Evolutionary conservation across 441 rosid genomes (phyloP), one percentile per base, ranked within the genome.

Genomic region (Dalechampia spathulata): DNA sequence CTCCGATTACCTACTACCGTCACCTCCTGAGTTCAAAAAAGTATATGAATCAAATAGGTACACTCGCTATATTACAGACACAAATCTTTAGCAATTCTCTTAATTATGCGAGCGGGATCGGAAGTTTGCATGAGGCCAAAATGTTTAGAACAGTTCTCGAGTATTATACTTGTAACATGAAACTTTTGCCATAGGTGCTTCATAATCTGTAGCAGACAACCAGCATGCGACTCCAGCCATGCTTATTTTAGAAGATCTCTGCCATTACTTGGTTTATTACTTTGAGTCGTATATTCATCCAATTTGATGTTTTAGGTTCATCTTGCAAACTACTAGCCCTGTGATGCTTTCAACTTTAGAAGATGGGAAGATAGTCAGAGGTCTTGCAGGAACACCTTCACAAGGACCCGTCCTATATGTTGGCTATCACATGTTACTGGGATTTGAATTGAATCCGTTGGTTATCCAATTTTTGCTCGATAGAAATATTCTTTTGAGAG

Each of bases 381-480:
- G 97, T 48, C 86, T 92, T 44, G 82, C 77, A 14, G 96, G 98
- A 49, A 56, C 88, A 68, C 96, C 93, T 39, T 70, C 76, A 1
- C 81, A 91, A 52, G 98, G 95, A 44, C 99, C 99, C 16, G 96
- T 92, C 43, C 60, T 92, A 61, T 68, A 68, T 12, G 87, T 92
- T 44, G 92, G 99, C 12, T 80, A 87, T 69, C 96, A 92, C 64
- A 85, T 83, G 92, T 60, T 92, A 44, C 63, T 85, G 37, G 99
- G 97, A 41, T 49, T 76, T 34, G 99, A 92, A 46, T 17, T 78
- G 55, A 9, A 54, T 55, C 81, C 97, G 13, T 19, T 92, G 58
- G 69, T 82, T 14, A 52, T 40, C 50, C 76, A 67, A 68, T 58
- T 87, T 55, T 48, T 80, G 50, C 37, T 48, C 0, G 87, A 89